Base-by-base conservation (phyloP, 129 eudicot genomes). In the Centella asiatica region DNA sequence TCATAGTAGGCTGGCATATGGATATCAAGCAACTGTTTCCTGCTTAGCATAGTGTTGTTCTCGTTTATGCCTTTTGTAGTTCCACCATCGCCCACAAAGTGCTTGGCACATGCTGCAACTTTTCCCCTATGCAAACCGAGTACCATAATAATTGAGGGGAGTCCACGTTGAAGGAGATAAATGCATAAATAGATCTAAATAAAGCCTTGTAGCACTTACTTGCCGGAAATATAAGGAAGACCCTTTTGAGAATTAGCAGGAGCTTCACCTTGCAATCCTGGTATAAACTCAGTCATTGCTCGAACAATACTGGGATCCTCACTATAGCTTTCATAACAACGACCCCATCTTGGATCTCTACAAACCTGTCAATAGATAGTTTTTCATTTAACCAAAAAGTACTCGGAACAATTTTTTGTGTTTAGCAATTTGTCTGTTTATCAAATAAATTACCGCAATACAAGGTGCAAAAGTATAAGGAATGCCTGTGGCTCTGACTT, bases 401-500 rank as follows among this genome's bases (percentile, higher is more conserved):
- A 31, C 29, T 10, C 19, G 11, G 2, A 24, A 18, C 23, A 33
- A 29, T 18, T 5, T 19, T 48, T 15, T 26, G 28, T 4, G 34
- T 31, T 14, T 0, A 5, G 0, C 31, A 28, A 29, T 31, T 2
- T 56, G 18, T 19, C 3, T 4, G 0, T 33, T 48, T 47, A 20
- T 10, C 9, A 27, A 25, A 24, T 22, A 24, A 37, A 28, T 60
- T 76, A 87, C 95, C 50, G 95, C 95, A 34, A 87, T 81, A 47
- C 92, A 87, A 64, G 95, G 92, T 44, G 92, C 92, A 76, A 87
- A 83, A 37, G 79, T 66, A 44, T 87, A 87, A 3, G 67, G 80
- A 69, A 87, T 78, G 65, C 95, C 93, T 1, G 96, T 87, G 25
- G 95, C 95, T 76, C 90, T 80, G 62, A 83, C 81, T 83, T 87